Percentiles rank a stretch among this genome's conserved stretches.
phyloP scores from a whole-genome alignment of 2,329 filamentous ascomycete species.

The Trichoderma sp. region DNA sequence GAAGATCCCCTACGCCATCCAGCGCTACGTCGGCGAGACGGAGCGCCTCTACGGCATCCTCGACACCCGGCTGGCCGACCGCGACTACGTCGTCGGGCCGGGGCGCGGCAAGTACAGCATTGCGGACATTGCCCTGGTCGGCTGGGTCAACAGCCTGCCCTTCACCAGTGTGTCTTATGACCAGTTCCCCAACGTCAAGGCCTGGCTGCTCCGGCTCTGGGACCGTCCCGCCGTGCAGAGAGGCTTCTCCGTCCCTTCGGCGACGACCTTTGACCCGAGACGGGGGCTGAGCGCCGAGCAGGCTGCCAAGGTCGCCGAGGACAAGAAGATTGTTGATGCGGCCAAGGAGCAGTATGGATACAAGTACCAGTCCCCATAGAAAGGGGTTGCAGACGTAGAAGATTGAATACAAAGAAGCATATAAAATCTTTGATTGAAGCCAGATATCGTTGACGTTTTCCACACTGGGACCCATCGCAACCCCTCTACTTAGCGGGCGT shows the following conservation, averaged over 20 bases:
- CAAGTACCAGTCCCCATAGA: slow-evolving; percentile 49
- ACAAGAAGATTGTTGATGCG: slow-evolving; percentile 41
- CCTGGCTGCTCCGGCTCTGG: slow-evolving; percentile 72
- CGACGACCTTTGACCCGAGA: slow-evolving; percentile 43
- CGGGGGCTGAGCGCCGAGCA: slow-evolving; percentile 31
- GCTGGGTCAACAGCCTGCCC: slow-evolving; percentile 63
- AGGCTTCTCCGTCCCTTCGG: slow-evolving; percentile 68
- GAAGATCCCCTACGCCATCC: slow-evolving; percentile 69
- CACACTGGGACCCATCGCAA: too few species aligned
- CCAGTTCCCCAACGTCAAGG: slow-evolving; percentile 71
- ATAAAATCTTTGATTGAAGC: too few species aligned
- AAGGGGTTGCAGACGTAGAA: neutral
- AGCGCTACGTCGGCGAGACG: slow-evolving; percentile 75
- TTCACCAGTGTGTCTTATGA: slow-evolving; percentile 45
- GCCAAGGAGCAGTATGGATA: slow-evolving; percentile 53
- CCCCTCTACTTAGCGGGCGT: neutral
- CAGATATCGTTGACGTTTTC: too few species aligned
- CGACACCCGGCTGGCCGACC: slow-evolving; percentile 61
- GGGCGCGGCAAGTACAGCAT: slow-evolving; percentile 61
- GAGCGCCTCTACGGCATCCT: slow-evolving; percentile 74
- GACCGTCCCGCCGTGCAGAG: slow-evolving; percentile 70
- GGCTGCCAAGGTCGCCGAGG: slow-evolving; percentile 35
- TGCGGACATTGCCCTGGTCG: slow-evolving; percentile 72
- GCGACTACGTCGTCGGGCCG: slow-evolving; percentile 58
- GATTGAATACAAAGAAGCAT: neutral